A percentile compares a stretch with the other conserved stretches of the same genome.
phyloP scores from a whole-genome alignment of 768 basidiomycete species.

The Pulveroboletus sp. region DNA sequence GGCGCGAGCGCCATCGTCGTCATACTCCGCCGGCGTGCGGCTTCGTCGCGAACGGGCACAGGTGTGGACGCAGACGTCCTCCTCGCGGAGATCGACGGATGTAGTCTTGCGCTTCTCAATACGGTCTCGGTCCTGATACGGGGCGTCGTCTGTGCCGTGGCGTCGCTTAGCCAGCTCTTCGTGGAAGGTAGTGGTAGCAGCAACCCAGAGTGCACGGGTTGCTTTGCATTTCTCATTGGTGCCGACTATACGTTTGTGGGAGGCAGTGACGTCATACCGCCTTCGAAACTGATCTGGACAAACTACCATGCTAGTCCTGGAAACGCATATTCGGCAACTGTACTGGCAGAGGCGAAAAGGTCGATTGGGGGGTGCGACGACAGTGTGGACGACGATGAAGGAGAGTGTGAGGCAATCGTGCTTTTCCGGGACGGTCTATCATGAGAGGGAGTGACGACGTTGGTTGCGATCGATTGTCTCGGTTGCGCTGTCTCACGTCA shows the following conservation, averaged over 20 bases:
- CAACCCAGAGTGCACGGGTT: constrained; percentile 44
- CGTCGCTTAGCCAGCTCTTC: constrained; percentile 43
- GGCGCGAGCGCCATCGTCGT: constrained; percentile 33
- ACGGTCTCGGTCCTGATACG: constrained; percentile 69
- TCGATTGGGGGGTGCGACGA: constrained; percentile 36
- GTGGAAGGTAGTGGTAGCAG: constrained; percentile 37
- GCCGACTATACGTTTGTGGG: background rate
- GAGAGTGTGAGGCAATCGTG: constrained; percentile 19
- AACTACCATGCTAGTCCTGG: constrained; percentile 17
- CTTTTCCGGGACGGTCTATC: constrained; percentile 28
- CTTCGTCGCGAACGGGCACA: background rate
- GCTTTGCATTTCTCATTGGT: constrained; percentile 72
- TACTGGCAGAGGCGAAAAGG: constrained; percentile 41
- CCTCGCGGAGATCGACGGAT: constrained; percentile 64
- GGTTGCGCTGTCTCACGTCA: too few species aligned
- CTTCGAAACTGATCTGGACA: constrained; percentile 19
- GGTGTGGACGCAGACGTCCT: background rate
- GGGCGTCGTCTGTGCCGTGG: constrained; percentile 67
- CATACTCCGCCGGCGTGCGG: background rate
- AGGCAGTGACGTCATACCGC: background rate
- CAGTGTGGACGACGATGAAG: constrained; percentile 48
- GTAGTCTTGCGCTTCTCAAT: constrained; percentile 62
- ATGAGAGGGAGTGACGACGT: constrained; percentile 28
- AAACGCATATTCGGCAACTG: constrained; percentile 34
- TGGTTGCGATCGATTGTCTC: too few species aligned